These are phyloP conservation scores for Cercospora zeina DNA, from an alignment of 2,329 filamentous ascomycete species.

Conservation along the genomic window DNA sequence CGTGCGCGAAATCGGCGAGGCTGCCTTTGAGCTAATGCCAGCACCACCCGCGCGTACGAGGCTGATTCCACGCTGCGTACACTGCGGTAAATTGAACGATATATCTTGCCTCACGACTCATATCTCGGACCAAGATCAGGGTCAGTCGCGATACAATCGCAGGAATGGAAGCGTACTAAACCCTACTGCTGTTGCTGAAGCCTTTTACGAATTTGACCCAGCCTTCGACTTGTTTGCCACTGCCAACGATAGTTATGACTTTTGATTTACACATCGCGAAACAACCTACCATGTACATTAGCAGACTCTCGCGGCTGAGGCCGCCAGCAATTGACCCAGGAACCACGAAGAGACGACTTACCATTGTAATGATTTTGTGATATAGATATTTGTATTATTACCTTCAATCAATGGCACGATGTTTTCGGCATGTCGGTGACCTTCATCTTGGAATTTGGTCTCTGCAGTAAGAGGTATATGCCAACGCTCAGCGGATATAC, in stretches of 20 bases:
- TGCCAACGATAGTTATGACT: background rate
- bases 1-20: background rate
- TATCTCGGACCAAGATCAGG: background rate
- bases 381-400: background rate
- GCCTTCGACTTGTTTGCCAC: background rate
- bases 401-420: background rate
- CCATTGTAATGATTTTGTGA: background rate
- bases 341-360: background rate
- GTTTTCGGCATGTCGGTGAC: too few species aligned
- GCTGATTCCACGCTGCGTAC: background rate
- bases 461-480: too few species aligned
- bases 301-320: background rate
- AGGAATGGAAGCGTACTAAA: background rate
- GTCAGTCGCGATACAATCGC: background rate
- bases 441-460: too few species aligned
- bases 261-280: background rate
- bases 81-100: background rate
- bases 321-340: background rate
- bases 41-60: background rate
- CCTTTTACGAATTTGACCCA: background rate
- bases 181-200: background rate
- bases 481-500: too few species aligned
- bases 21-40: background rate
- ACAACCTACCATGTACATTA: background rate
- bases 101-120: slow-evolving; percentile 5